Evolutionary conservation across 1,139 yeast species (phyloP), one percentile per base, ranked within the genome.

Genomic region (Protomyces arabidopsidicola): DNA sequence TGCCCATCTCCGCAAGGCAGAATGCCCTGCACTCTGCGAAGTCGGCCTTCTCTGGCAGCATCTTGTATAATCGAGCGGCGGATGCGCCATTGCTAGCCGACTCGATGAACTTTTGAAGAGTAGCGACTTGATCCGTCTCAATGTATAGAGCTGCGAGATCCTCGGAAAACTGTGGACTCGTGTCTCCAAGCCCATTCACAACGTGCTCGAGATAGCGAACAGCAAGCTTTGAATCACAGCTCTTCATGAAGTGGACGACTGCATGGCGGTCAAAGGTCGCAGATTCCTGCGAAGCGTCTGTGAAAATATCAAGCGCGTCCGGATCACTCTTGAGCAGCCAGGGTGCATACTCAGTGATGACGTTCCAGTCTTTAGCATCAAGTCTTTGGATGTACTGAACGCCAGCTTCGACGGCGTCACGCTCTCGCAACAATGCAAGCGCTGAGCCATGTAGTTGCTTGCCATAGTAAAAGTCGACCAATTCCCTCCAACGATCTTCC

Each of bases 391-490:
- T 74, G 71, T 91, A 93, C 53, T 79, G 81, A 0, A 89, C 79
- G 3, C 86, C 80, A 65, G 18, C 65, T 2, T 68, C 65, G 18
- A 68, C 65, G 14, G 58, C 63, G 35, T 57, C 61, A 27, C 65
- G 66, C 5, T 72, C 68, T 16, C 75, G 72, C 53, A 91, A 76
- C 72, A 89, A 79, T 12, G 79, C 76, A 57, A 93, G 75, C 0
- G 97, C 96, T 64, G 85, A 84, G 14, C 78, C 76, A 73, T 90
- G 97, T 55, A 83, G 73, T 1, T 76, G 73, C 65, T 87, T 79
- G 9, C 88, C 84, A 70, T 78, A 86, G 71, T 87, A 89, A 71
- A 89, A 93, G 71, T 89, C 96, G 14, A 90, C 80, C 53, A 93
- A 77, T 69, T 90, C 97, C 54, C 81, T 82, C 70, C 84, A 81